Base-by-base conservation (phyloP, 306 rosid species). In the Fragaria nilgerrensis region DNA sequence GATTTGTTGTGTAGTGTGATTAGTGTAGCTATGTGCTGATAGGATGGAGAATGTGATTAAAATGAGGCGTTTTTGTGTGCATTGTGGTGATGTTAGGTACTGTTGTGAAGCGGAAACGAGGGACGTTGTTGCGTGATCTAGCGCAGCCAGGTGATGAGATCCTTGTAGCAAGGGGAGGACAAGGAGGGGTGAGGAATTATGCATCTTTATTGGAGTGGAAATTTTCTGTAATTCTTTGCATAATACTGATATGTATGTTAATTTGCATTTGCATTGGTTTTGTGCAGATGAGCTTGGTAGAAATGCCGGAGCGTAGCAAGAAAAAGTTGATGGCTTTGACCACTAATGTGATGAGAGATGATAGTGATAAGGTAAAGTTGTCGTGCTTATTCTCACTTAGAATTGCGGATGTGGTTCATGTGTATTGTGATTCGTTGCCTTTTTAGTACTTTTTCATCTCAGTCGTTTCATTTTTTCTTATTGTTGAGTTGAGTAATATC, bases 141-240 rank as follows among this genome's bases (percentile, higher is more conserved):
- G 94, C 90, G 2, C 85, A 44, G 79, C 94, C 87, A 4, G 92
- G 94, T 62, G 98, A 96, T 58, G 96, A 96, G 85, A 79, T 96
- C 82, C 89, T 91, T 75, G 99, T 91, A 48, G 99, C 96, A 0
- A 88, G 94, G 86, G 98, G 99, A 8, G 99, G 98, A 78, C 97
- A 91, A 84, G 99, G 99, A 87, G 99, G 98, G 97, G 98, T 91
- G 86, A 76, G 88, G 55, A 76, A 59, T 50, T 19, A 55, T 78
- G 53, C 27, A 25, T 67, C 37, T 83, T 20, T 52, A 15, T 19
- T 61, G 48, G 58, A 55, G 56, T 52, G 5, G 63, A 80, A 41
- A 29, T 12, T 36, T 49, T 70, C 13, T 9, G 12, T 23, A 59
- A 23, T 61, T 32, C 29, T 9, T 52, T 55, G 59, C 25, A 3